phyloP scores from a whole-genome alignment of 1,284 basidiomycete species.

The Ganoderma leucocontextum region DNA sequence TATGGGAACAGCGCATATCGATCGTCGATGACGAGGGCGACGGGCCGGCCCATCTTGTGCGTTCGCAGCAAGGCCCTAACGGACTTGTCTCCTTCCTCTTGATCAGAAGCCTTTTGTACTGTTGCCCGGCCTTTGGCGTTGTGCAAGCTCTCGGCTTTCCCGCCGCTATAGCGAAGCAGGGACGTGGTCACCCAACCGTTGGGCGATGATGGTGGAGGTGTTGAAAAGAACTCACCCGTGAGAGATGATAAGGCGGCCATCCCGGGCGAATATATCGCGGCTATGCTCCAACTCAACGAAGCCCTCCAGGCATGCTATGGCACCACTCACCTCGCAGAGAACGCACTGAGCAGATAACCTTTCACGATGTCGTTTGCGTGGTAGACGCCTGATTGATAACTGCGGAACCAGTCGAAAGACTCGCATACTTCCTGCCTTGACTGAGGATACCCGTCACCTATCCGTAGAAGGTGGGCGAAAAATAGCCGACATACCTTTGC shows the following conservation, averaged over 20 bases:
- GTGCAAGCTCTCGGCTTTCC: constrained; percentile 67
- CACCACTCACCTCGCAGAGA: constrained; percentile 62
- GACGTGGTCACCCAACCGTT: background rate
- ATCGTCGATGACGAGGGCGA: constrained; percentile 76
- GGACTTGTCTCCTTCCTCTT: constrained; percentile 70
- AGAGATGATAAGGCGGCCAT: constrained; percentile 76
- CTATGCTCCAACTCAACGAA: constrained; percentile 46
- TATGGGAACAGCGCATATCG: constrained; percentile 77
- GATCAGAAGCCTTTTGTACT: constrained; percentile 60
- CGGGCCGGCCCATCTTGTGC: constrained; percentile 56
- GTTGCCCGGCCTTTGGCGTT: constrained; percentile 47
- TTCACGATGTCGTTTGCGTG: constrained; percentile 64
- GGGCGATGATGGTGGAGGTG: background rate
- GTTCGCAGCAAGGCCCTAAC: constrained; percentile 71
- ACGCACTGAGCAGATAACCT: constrained; percentile 78
- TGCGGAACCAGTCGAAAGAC: constrained; percentile 75
- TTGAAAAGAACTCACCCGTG: constrained; percentile 64
- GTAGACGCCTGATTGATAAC: constrained; percentile 83
- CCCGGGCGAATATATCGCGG: constrained; percentile 69
- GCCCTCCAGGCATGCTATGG: background rate
- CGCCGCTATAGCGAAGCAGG: constrained; percentile 55
- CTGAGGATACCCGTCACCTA: constrained; percentile 45
- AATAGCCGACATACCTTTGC: constrained; percentile 40
- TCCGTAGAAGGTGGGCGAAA: background rate
- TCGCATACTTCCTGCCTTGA: constrained; percentile 85